Base-by-base conservation (phyloP, 768 basidiomycete genomes). In the Clavulina sp. region DNA sequence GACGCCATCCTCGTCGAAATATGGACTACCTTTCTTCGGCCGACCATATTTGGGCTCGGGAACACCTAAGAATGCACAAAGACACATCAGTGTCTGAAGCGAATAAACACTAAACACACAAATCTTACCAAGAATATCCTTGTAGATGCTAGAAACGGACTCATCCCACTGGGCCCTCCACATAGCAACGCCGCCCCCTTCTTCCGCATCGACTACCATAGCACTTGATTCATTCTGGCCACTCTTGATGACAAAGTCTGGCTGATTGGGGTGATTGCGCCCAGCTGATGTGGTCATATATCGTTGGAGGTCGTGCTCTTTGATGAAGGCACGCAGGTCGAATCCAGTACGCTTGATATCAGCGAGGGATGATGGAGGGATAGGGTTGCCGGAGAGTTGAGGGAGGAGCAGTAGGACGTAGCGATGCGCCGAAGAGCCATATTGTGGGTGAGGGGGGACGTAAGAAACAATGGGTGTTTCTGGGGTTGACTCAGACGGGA, bases 391-490 rank as follows among this genome's bases (percentile, higher is more conserved):
- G 36, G 16, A 47, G 32, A 34, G 70, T 58, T 93, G 88, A 6
- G 77, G 79, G 44, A 92, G 71, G 28, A 93, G 68, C 28, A 93
- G 68, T 41, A 81, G 58, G 5, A 78, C 75, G 64, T 93, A 95
- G 55, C 93, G 87, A 66, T 99, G 93, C 65, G 86, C 89, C 0
- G 78, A 77, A 7, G 89, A 82, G 48, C 91, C 89, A 33, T 75
- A 74, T 62, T 88, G 84, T 2, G 93, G 93, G 57, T 95, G 89
- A 3, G 92, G 95, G 4, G 93, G 84, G 56, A 92, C 69, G 64
- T 92, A 96, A 24, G 68, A 66, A 6, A 65, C 51, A 4, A 62
- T 40, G 2, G 62, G 52, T 21, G 34, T 19, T 9, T 9, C 9
- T 19, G 9, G 9, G 34, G 34, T 9, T 9, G 34, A 38, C 19